Conservation (phyloP, 1,139 yeast species). For the Geotrichum macrosporum region DNA sequence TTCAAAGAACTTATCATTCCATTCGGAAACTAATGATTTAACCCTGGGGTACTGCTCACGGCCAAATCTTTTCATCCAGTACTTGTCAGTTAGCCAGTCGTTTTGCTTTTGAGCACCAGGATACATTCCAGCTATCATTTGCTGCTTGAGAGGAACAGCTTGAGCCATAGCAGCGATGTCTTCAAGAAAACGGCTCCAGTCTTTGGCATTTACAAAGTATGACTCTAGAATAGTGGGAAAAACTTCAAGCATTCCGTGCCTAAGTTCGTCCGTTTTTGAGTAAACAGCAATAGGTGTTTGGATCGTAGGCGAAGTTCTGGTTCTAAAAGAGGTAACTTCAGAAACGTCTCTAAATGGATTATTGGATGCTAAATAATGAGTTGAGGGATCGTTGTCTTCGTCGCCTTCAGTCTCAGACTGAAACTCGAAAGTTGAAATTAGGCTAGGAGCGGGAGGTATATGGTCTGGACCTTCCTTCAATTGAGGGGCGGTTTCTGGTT, state of each 20-base stretch:
- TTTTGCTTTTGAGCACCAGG: neutral
- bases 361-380: neutral
- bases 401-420: neutral
- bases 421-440: no score
- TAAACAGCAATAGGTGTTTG: constrained; percentile 5
- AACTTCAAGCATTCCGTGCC: neutral
- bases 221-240: neutral
- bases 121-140: neutral
- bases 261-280: constrained; percentile 2
- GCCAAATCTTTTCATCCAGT: neutral
- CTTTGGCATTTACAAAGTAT: neutral
- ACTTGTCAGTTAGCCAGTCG: neutral
- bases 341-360: neutral
- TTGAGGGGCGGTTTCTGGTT: no score
- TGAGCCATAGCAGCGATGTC: neutral
- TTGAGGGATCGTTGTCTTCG: neutral
- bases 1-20: neutral
- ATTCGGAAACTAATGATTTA: neutral
- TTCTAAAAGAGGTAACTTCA: no score
- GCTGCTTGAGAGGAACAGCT: neutral
- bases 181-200: constrained; percentile 4
- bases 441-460: no score
- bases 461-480: no score
- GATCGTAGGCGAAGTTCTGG: neutral
- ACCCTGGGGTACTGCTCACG: neutral